Conservation (phyloP, 2,329 filamentous ascomycete species). For the Pleomassaria siparia region DNA sequence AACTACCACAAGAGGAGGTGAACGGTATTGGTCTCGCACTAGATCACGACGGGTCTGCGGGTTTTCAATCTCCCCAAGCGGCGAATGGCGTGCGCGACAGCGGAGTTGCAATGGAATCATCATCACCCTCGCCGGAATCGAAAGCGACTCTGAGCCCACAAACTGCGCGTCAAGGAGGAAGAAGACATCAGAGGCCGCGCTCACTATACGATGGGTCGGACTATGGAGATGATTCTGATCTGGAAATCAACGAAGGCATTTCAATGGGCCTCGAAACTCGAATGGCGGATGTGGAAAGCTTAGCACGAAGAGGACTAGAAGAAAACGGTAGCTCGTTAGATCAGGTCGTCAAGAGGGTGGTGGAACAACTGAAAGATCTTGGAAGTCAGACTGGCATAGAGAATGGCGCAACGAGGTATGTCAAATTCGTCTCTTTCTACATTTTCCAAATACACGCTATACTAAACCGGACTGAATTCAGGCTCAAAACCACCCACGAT, state of each 20-base stretch:
- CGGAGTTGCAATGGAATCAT: conserved; percentile 48
- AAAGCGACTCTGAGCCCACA: conserved; percentile 42
- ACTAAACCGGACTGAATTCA: conserved; percentile 36
- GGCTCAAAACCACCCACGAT: conserved; percentile 73
- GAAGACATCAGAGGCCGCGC: conserved; percentile 46
- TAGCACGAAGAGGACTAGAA: conserved; percentile 64
- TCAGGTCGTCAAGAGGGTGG: conserved; percentile 67
- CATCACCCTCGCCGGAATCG: conserved; percentile 34
- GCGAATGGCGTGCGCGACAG: conserved; percentile 47
- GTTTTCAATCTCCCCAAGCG: conserved; percentile 10
- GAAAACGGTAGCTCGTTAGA: conserved; percentile 66
- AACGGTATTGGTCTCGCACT: conserved; percentile 34
- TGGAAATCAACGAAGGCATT: conserved; percentile 67
- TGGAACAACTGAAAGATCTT: conserved; percentile 70
- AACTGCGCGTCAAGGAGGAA: conserved; percentile 30
- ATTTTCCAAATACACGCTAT: background rate
- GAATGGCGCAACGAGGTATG: conserved; percentile 69
- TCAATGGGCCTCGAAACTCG: conserved; percentile 66
- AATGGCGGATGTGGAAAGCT: conserved; percentile 71
- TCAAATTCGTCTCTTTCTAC: background rate
- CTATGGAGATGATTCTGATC: conserved; percentile 71
- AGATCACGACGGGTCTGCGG: conserved; percentile 37
- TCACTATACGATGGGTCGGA: conserved; percentile 71
- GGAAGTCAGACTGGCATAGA: conserved; percentile 73
- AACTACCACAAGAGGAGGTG: conserved; percentile 24